Conservation (phyloP, 2,329 filamentous ascomycete species). For the Colletotrichum cordylinicola region DNA sequence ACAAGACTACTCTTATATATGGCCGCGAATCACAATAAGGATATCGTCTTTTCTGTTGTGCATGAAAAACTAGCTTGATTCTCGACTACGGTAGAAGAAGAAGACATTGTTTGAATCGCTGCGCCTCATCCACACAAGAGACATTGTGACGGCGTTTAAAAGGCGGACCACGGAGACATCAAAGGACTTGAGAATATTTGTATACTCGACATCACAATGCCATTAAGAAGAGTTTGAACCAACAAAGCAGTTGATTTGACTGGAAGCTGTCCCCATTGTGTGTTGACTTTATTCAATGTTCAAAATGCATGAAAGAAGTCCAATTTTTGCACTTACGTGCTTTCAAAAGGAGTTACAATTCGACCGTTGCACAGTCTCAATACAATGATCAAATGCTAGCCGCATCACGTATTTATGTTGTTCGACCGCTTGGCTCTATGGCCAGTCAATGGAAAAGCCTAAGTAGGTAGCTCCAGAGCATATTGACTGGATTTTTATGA, state of each 20-base stretch:
- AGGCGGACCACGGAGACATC: not conserved
- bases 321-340: accelerated
- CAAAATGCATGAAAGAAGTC: not conserved
- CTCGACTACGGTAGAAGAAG: not conserved
- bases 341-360: not conserved
- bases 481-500: not conserved
- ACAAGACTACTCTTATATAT: not conserved
- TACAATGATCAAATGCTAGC: not conserved
- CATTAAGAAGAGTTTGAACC: not conserved
- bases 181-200: not conserved
- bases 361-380: not conserved
- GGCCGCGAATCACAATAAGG: not conserved
- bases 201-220: not conserved
- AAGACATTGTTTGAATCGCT: not conserved
- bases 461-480: no score
- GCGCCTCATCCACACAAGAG: not conserved
- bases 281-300: not conserved
- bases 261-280: not conserved
- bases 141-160: not conserved
- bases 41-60: not conserved
- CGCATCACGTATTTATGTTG: not conserved
- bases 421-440: not conserved
- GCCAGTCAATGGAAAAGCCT: not conserved
- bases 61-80: not conserved
- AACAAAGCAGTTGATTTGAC: not conserved